These are phyloP conservation scores for Eucalyptus dawsonii DNA, from an alignment of 345 rosid genomes.

Conservation along the genomic window DNA sequence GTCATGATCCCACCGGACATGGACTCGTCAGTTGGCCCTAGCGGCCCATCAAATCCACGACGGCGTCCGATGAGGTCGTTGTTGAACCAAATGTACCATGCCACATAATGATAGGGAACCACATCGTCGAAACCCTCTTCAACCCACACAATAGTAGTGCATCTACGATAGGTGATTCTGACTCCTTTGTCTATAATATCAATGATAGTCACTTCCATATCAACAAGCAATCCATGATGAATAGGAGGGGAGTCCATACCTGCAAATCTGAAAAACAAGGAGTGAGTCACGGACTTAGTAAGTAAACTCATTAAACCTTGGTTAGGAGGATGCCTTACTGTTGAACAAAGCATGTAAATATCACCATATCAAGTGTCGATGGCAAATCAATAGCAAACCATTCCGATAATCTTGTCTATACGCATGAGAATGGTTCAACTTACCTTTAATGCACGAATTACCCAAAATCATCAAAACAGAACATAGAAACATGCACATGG, in stretches of 20 bases:
- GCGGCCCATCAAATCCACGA: no score
- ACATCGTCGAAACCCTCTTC: not conserved
- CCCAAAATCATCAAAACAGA: not conserved
- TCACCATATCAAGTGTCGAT: not conserved
- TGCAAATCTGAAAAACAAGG: not conserved
- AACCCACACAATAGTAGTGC: not conserved
- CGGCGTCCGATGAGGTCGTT: not conserved
- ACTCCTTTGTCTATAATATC: not conserved
- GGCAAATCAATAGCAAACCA: not conserved
- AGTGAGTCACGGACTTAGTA: not conserved
- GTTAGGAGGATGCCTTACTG: not conserved
- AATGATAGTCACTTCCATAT: not conserved
- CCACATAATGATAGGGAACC: not conserved
- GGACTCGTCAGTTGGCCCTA: not conserved
- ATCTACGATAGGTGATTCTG: no score
- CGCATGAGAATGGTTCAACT: not conserved
- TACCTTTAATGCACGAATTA: not conserved
- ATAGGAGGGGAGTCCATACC: not conserved
- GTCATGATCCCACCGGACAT: not conserved
- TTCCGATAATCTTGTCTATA: no score
- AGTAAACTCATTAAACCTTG: not conserved
- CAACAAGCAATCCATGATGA: not conserved
- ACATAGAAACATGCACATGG: not conserved
- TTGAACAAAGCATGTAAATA: not conserved
- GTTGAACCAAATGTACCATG: not conserved